Evolutionary conservation across 306 rosid genomes (phyloP), one percentile per base, ranked within the genome.

Genomic region (Cercis canadensis): DNA sequence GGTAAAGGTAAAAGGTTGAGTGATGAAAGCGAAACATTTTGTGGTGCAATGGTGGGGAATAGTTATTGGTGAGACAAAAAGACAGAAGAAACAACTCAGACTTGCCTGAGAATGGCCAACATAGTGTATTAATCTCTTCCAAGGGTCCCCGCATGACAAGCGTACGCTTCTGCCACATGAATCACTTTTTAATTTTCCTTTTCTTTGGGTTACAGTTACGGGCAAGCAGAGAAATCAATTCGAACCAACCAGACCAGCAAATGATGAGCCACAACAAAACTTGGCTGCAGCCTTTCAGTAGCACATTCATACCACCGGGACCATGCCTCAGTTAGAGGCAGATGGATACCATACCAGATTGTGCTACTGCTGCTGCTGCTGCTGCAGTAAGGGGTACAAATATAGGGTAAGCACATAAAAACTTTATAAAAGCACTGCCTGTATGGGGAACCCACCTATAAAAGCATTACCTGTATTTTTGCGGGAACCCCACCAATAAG

Each of bases 31-130:
- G n/a, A 24, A 24, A 24, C 29, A 24, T 24, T 24, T 24, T 1
- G 2, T 24, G 29, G 29, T 24, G 29, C 29, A 24, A 24, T 24
- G 29, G 29, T 1, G 3, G 29, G 3, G 3, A 24, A 24, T 3
- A 24, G 2, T 24, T 24, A 3, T 71, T 29, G 18, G 53, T 41
- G 52, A 44, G 56, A 67, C 78, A 51, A 60, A 34, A 65, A 65
- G 79, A 79, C 84, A 73, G 39, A 69, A 60, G 63, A 83, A 79
- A 83, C 82, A 56, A 83, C 80, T 68, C 69, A 72, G 74, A 79
- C 82, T 75, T 61, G 39, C 62, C 70, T 64, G 43, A 51, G 37
- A 11, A 55, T 7, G 59, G 21, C 54, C 11, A 54, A 54, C 63
- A 57, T 21, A 67, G 16, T 14, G 11, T 72, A 32, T 65, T 67